Conservation (phyloP, 352 stramenopile genomes). For the Phytopythium vexans region DNA sequence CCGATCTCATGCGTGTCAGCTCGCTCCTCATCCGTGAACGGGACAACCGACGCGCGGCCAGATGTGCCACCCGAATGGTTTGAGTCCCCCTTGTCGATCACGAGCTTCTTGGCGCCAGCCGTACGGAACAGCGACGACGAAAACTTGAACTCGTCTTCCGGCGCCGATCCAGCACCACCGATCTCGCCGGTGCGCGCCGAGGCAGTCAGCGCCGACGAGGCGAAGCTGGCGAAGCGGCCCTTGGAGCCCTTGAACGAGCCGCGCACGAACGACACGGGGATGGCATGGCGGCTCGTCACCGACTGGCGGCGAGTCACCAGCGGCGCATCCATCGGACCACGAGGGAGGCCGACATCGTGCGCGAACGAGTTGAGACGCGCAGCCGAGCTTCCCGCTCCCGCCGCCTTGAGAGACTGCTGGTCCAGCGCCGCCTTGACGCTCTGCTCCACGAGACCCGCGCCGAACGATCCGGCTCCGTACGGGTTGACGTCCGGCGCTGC, state of each 20-base stretch:
- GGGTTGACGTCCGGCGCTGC: conserved; percentile 56
- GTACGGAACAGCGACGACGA: conserved; percentile 61
- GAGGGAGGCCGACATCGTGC: conserved; percentile 68
- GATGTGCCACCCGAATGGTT: conserved; percentile 14
- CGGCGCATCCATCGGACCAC: conserved; percentile 49
- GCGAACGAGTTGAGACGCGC: conserved; percentile 58
- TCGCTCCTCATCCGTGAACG: conserved; percentile 46
- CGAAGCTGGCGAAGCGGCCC: conserved; percentile 56
- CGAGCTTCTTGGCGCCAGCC: conserved; percentile 49
- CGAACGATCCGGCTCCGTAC: conserved; percentile 51
- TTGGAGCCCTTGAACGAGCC: conserved; percentile 74
- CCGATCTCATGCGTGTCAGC: conserved; percentile 20
- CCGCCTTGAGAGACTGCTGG: conserved; percentile 49
- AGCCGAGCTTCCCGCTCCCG: conserved; percentile 20
- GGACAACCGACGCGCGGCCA: conserved; percentile 49
- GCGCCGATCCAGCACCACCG: conserved; percentile 13
- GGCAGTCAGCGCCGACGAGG: conserved; percentile 19
- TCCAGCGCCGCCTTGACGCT: conserved; percentile 63
- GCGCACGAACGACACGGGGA: conserved; percentile 74
- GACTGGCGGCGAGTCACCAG: conserved; percentile 58
- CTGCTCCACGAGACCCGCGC: conserved; percentile 54
- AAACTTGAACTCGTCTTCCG: conserved; percentile 63
- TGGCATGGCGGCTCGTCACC: conserved; percentile 39
- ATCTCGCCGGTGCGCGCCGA: conserved; percentile 10
- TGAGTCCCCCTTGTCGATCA: conserved; percentile 52